These are phyloP conservation scores for Blastosporella zonata DNA, from an alignment of 1,284 basidiomycete genomes.

Conservation along the genomic window DNA sequence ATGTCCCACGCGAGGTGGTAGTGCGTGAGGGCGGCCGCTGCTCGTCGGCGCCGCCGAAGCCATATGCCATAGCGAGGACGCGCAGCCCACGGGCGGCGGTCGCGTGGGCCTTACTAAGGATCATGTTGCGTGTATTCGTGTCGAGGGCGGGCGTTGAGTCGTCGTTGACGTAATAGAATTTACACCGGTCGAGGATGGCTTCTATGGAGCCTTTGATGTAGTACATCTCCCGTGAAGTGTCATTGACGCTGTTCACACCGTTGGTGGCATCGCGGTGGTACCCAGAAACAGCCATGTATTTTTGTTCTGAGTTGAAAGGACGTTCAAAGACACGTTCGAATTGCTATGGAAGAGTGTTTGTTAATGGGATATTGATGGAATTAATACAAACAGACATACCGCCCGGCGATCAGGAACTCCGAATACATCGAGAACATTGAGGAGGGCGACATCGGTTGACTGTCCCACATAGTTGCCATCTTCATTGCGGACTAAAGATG, in stretches of 20 bases:
- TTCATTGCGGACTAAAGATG: constrained; percentile 59
- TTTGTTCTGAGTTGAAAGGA: constrained; percentile 91
- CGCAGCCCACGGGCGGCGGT: constrained; percentile 79
- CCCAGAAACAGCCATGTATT: constrained; percentile 90
- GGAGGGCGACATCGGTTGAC: constrained; percentile 89
- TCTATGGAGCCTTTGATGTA: constrained; percentile 96
- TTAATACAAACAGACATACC: constrained; percentile 38
- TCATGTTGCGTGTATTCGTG: constrained; percentile 57
- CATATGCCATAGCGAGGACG: constrained; percentile 89
- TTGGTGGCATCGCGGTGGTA: constrained; percentile 37
- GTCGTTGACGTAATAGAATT: constrained; percentile 85
- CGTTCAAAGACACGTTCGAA: constrained; percentile 80
- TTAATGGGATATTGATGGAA: neutral
- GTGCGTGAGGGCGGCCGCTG: constrained; percentile 20
- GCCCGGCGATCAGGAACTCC: constrained; percentile 68
- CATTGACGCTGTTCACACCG: constrained; percentile 31
- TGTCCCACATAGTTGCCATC: constrained; percentile 82
- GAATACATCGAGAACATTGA: constrained; percentile 79
- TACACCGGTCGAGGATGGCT: constrained; percentile 80
- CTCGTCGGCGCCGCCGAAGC: constrained; percentile 58
- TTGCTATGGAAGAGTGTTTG: constrained; percentile 35
- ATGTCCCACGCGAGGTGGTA: constrained; percentile 12
- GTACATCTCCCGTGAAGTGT: constrained; percentile 64
- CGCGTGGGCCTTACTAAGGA: constrained; percentile 67
- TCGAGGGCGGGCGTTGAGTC: constrained; percentile 80